Evolutionary conservation across 208 protist species (phyloP), one percentile per base, ranked within the genome.

Genomic region (Acanthamoeba royreba): DNA sequence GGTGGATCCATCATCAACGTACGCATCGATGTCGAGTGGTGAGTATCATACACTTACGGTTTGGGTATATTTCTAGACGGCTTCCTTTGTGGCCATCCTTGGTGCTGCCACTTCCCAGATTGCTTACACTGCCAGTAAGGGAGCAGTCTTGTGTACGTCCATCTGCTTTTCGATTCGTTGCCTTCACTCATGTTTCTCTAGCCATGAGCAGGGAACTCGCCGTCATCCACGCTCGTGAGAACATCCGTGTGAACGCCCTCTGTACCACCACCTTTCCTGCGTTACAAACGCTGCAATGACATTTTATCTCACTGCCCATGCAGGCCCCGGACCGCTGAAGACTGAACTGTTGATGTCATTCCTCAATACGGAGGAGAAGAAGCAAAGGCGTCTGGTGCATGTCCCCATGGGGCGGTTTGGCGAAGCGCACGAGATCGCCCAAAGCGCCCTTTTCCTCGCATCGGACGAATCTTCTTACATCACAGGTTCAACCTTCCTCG

Each of bases 401-500:
- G 77, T 97, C n/a, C 97, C 97, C 85, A 97, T 97, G 96, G 97
- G 97, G 28, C 94, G 97, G 92, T 95, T 96, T 83, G 96, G 96
- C 38, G 92, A 96, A 35, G 95, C 96, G n/a, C 25, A 74, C 40
- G 97, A 97, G 93, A 96, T 97, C 53, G 97, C 97, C 17, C 91
- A 96, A 35, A 95, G 93, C 69, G 97, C 95, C 22, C 86, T 97
- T 7, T 97, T 97, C 92, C 92, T 97, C 9, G 96, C 97, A 28
- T 95, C 87, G 22, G 96, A 97, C 89, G 97, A 97, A 53, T 94
- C 96, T 17, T 96, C 95, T 0, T 97, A 96, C 94, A 95, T 97
- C 1, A 97, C 95, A 22, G 96, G 93, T 15, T 91, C 95, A 4
- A 95, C 94, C 52, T 97, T 97, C 72, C 81, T 96, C 43, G 95